Evolutionary conservation across 2,329 filamentous ascomycete species (phyloP), one percentile per base, ranked within the genome.

Genomic region (Ascochyta rabiei): DNA sequence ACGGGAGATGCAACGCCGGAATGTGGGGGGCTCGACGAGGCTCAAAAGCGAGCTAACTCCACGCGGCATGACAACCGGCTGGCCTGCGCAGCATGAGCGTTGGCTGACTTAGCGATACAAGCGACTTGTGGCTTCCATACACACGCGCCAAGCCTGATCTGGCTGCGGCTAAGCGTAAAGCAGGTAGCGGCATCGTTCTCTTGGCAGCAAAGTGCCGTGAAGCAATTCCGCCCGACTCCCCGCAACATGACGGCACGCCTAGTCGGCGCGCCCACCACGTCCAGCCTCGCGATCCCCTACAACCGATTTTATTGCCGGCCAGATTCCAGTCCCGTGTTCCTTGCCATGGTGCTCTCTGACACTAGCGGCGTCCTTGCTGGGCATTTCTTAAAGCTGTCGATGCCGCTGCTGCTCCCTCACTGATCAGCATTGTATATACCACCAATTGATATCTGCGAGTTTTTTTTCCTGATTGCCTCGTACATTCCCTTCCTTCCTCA

Each of bases 211-310:
- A 66, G 52, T 68, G 65, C 65, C 65, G 65, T 57, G 41, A 53
- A 62, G 43, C 56, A 54, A 43, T 66, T 66, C 65, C 65, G 65
- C 62, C 63, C 31, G 26, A 59, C 60, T 46, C 52, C 64, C 64
- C 64, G 64, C 64, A 67, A 66, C 53, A 62, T 68, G 61, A 63
- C 63, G 65, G 63, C 57, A 68, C 53, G 59, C 55, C 33, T n/a
- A 21, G 44, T 38, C 56, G 63, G 62, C 49, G 60, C 48, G 38
- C 37, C 31, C 46, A 50, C 15, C 47, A 21, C 48, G 40, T 57
- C 48, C 44, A 54, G 48, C 35, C 42, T 60, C 52, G 59, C 51
- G 44, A 45, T 47, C 18, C 45, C 28, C 57, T 56, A 55, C 59
- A 68, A 39, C 65, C 65, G 65, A 68, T 56, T 57, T 57, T 60